phyloP scores from a whole-genome alignment of 2,329 filamentous ascomycete genomes.

The Pseudocercospora eumusae region DNA sequence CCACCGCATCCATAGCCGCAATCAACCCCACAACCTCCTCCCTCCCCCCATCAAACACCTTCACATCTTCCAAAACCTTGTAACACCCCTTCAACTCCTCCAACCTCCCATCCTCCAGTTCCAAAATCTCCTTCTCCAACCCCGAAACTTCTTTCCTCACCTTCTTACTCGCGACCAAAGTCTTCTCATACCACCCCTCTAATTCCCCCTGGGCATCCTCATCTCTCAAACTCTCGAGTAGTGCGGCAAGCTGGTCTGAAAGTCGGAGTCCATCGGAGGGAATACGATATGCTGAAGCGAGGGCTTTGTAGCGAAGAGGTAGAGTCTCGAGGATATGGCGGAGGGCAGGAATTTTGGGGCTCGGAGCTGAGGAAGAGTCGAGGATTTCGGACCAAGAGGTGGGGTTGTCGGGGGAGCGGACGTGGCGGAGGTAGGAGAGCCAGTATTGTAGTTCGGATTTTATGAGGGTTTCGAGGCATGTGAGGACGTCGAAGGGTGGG shows the following conservation, averaged over 20 bases:
- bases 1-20: slow-evolving; percentile 20
- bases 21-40: slow-evolving; percentile 16
- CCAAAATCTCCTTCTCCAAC: slow-evolving; percentile 19
- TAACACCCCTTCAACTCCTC: slow-evolving; percentile 20
- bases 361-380: not conserved
- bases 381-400: slow-evolving; percentile 4
- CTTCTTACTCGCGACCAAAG: slow-evolving; percentile 17
- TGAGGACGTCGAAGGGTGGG: slow-evolving; percentile 6
- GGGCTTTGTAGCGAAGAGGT: slow-evolving; percentile 19
- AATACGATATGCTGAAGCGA: slow-evolving; percentile 15
- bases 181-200: slow-evolving; percentile 13
- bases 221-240: slow-evolving; percentile 13
- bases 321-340: slow-evolving; percentile 22
- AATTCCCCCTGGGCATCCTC: slow-evolving; percentile 9
- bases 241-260: not conserved
- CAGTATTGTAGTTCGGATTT: slow-evolving; percentile 17
- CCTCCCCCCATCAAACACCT: slow-evolving; percentile 9
- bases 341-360: not conserved
- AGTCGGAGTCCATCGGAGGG: not conserved
- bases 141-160: slow-evolving; percentile 12
- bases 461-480: slow-evolving; percentile 13
- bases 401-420: not conserved
- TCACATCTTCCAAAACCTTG: slow-evolving; percentile 17
- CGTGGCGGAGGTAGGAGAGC: slow-evolving; percentile 16
- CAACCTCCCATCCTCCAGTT: slow-evolving; percentile 18